Conservation (phyloP, 2,329 filamentous ascomycete genomes). For the Diaporthe eres region DNA sequence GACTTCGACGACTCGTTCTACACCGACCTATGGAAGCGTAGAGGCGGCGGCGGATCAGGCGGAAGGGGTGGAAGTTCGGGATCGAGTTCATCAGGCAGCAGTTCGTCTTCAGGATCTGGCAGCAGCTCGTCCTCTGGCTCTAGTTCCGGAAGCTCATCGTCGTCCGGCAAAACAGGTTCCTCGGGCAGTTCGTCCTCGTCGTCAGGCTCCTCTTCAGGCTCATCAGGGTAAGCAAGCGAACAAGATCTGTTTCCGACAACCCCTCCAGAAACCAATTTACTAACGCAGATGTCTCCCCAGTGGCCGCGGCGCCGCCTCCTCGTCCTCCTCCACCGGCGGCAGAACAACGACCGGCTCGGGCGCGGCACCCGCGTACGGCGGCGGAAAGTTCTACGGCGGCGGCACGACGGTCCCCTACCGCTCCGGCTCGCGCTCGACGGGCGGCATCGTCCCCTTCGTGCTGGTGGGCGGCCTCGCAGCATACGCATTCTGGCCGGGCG, state of each 20-base stretch:
- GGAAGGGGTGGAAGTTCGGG: conserved; percentile 54
- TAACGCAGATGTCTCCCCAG: background rate
- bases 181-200: conserved; percentile 23
- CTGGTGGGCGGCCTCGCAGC: conserved; percentile 60
- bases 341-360: conserved; percentile 71
- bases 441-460: conserved; percentile 66
- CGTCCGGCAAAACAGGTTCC: conserved; percentile 39
- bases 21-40: conserved; percentile 70
- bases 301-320: conserved; percentile 48
- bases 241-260: background rate
- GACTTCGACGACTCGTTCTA: conserved; percentile 42
- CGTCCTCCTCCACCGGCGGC: conserved; percentile 61
- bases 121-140: conserved; percentile 30
- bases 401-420: conserved; percentile 74
- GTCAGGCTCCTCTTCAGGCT: background rate
- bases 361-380: conserved; percentile 69
- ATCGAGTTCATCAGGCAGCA: conserved; percentile 44
- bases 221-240: conserved; percentile 17
- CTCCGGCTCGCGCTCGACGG: conserved; percentile 64
- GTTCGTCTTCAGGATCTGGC: conserved; percentile 42
- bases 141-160: conserved; percentile 50
- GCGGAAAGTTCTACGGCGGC: conserved; percentile 76
- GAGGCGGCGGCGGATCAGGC: conserved; percentile 71
- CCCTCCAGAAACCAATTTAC: background rate
- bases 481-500: conserved; percentile 73